Percentiles rank a stretch among this genome's conserved stretches.
Evolutionary conservation across 1,284 basidiomycete species (phyloP).

Genomic region (Neonothopanus nambi): DNA sequence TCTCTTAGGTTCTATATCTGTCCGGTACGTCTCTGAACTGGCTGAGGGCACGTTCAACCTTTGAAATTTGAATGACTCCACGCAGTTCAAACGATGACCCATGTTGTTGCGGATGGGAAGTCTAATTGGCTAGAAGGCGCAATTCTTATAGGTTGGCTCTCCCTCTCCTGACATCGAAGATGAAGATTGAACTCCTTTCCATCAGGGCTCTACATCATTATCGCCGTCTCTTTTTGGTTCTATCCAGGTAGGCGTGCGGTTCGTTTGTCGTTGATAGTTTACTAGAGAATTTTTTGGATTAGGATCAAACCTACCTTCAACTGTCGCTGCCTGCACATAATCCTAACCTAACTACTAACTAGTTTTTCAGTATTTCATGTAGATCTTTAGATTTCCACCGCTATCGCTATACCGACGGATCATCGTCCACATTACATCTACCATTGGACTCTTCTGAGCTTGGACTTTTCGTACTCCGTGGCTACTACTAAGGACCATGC

Average conservation of each 20-base stretch:
- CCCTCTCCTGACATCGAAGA: background rate
- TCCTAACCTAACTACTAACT: background rate
- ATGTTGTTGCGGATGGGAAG: conserved; percentile 81
- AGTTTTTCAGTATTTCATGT: background rate
- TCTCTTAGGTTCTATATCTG: conserved; percentile 37
- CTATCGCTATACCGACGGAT: background rate
- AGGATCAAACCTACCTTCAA: conserved; percentile 9
- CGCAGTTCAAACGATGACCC: conserved; percentile 76
- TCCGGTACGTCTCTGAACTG: conserved; percentile 22
- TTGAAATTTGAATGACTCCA: background rate
- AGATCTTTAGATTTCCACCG: conserved; percentile 4
- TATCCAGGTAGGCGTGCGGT: conserved; percentile 32
- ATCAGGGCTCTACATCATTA: conserved; percentile 37
- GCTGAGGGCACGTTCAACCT: background rate
- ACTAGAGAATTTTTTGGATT: background rate
- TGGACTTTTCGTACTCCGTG: too few species aligned
- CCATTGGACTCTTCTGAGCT: too few species aligned
- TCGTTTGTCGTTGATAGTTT: background rate
- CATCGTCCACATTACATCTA: conserved; percentile 3
- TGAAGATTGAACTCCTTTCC: background rate
- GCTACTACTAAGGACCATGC: too few species aligned
- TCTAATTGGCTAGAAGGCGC: conserved; percentile 83
- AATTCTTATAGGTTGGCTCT: conserved; percentile 64
- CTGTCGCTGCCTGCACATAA: conserved; percentile 4
- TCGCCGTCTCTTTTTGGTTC: conserved; percentile 43